phyloP scores from a whole-genome alignment of 768 basidiomycete species.

The Hygrocybe punicea region DNA sequence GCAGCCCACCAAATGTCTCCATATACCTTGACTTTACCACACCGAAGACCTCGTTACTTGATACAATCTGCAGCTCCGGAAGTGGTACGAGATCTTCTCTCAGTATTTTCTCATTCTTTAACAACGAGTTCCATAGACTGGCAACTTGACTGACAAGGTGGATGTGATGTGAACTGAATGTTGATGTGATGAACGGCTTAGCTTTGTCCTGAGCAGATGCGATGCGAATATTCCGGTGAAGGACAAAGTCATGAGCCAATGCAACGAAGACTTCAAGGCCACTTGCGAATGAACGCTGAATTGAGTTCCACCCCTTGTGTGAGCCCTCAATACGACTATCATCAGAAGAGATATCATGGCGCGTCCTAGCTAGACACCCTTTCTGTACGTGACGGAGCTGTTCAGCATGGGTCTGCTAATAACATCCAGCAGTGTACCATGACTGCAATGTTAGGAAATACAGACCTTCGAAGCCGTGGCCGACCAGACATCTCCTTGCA shows the following conservation, averaged over 20 bases:
- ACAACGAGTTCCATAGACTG: neutral
- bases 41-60: neutral
- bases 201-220: neutral
- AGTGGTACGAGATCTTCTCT: no score
- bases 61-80: neutral
- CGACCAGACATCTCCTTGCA: neutral
- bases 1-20: neutral
- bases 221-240: neutral
- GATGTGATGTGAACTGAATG: neutral
- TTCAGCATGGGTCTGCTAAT: neutral
- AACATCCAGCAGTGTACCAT: neutral
- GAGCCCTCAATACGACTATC: no score
- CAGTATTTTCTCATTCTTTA: neutral
- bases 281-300: neutral
- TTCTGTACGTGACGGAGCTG: neutral
- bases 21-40: neutral
- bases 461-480: neutral
- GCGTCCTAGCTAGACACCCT: no score
- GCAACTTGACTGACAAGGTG: no score
- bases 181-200: neutral
- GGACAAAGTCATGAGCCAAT: neutral
- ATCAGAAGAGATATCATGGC: no score
- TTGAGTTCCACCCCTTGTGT: no score
- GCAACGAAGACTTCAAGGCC: neutral
- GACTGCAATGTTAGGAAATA: neutral